Percentiles rank a stretch among this genome's conserved stretches.
phyloP scores from a whole-genome alignment of 768 basidiomycete species.

The Dictyophora rubrovolvata region DNA sequence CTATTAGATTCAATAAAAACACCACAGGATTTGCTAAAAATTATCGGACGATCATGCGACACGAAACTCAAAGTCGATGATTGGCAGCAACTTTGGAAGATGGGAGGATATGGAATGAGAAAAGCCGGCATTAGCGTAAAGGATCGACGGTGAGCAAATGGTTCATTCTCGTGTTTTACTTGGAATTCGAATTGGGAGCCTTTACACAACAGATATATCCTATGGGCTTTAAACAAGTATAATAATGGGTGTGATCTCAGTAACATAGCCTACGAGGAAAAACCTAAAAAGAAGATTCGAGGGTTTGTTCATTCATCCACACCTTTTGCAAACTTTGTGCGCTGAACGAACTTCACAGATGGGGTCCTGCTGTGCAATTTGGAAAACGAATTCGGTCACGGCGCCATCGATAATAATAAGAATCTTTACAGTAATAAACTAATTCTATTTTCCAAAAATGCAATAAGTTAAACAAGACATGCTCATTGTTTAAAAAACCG shows the following conservation, averaged over 20 bases:
- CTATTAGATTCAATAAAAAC: constrained; percentile 39
- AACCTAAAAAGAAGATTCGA: constrained; percentile 67
- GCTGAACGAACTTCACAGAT: constrained; percentile 29
- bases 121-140: constrained; percentile 53
- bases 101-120: constrained; percentile 46
- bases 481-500: constrained; percentile 53
- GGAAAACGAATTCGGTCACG: constrained; percentile 68
- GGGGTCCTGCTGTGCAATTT: constrained; percentile 65
- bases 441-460: background rate
- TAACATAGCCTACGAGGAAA: constrained; percentile 54
- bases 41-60: constrained; percentile 61
- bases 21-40: constrained; percentile 56
- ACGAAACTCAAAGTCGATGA: constrained; percentile 50
- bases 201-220: constrained; percentile 52
- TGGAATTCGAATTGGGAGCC: background rate
- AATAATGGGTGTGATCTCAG: constrained; percentile 43
- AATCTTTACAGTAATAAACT: background rate
- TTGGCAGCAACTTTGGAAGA: constrained; percentile 71
- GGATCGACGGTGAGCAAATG: constrained; percentile 54
- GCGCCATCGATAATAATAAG: constrained; percentile 25
- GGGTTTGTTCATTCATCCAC: constrained; percentile 41
- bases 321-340: background rate
- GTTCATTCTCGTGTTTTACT: background rate
- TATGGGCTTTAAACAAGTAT: constrained; percentile 82
- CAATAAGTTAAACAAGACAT: background rate